Evolutionary conservation across 2,329 filamentous ascomycete genomes (phyloP).

Genomic region (Sporothrix mexicana): DNA sequence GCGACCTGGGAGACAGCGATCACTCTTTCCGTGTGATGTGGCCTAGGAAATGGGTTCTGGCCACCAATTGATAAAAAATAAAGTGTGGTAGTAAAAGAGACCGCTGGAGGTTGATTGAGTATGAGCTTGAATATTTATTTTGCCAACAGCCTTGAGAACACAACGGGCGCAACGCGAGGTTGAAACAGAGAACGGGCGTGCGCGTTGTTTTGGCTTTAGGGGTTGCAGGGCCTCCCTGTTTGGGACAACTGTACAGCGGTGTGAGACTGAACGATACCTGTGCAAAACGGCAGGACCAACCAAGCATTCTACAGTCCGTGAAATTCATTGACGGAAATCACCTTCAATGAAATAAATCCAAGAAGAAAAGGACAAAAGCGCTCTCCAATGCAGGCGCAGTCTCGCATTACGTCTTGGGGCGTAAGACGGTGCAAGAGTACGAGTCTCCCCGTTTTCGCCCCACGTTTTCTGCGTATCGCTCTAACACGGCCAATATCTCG

Average conservation of each 20-base stretch:
- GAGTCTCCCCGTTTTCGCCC: background rate
- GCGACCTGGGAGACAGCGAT: background rate
- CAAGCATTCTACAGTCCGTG: background rate
- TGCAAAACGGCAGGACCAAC: background rate
- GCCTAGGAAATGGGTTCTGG: background rate
- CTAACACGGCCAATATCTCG: slow-evolving; percentile 5
- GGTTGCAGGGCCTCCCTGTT: slow-evolving; percentile 10
- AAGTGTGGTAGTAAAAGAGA: background rate
- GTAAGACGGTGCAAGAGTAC: background rate
- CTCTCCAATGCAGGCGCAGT: background rate
- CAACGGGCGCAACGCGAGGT: background rate
- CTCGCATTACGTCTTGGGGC: background rate
- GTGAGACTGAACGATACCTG: background rate
- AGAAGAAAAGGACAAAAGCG: background rate
- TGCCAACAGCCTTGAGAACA: background rate
- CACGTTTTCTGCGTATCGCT: background rate
- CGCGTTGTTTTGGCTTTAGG: slow-evolving; percentile 17
- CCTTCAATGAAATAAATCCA: background rate
- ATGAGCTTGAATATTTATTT: background rate
- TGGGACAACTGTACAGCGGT: background rate
- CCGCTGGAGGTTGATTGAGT: background rate
- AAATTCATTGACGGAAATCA: too few relatives aligned
- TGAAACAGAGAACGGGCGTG: slow-evolving; percentile 27
- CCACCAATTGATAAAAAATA: background rate
- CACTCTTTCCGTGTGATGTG: background rate